Evolutionary conservation across 345 rosid genomes (phyloP).

Genomic region (Populus alba): DNA sequence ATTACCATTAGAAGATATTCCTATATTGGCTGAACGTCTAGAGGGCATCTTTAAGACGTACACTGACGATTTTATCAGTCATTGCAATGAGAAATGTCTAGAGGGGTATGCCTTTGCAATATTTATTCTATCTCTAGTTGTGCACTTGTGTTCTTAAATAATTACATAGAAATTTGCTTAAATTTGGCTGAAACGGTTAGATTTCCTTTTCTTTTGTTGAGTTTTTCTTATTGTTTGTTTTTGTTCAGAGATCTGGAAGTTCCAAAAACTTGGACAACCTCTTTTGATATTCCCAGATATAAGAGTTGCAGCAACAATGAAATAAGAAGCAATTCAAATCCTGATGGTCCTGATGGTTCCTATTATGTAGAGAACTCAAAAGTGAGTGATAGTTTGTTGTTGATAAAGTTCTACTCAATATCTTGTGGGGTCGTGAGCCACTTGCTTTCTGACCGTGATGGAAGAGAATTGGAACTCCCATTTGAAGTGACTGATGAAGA

Average conservation of each 20-base stretch:
- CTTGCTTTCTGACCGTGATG: slow-evolving; percentile 41
- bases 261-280: slow-evolving; percentile 38
- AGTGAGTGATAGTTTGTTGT: slow-evolving; percentile 45
- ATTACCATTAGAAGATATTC: slow-evolving; percentile 39
- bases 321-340: slow-evolving; percentile 11
- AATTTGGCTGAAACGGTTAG: not conserved
- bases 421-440: slow-evolving; percentile 32
- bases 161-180: not conserved
- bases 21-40: slow-evolving; percentile 38
- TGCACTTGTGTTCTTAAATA: not conserved
- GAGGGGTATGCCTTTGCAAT: slow-evolving; percentile 41
- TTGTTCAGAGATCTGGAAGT: slow-evolving; percentile 42
- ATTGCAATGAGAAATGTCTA: slow-evolving; percentile 44
- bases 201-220: not conserved
- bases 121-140: not conserved
- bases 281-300: slow-evolving; percentile 27
- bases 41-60: slow-evolving; percentile 36
- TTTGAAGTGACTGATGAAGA: slow-evolving; percentile 51
- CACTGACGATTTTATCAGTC: slow-evolving; percentile 38
- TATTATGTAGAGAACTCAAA: slow-evolving; percentile 39
- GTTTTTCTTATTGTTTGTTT: not conserved
- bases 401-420: slow-evolving; percentile 53
- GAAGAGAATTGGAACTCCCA: slow-evolving; percentile 43
- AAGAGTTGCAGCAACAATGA: slow-evolving; percentile 19
- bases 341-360: slow-evolving; percentile 10